Base-by-base conservation (phyloP, 208 protist genomes). In the Acanthamoeba royreba region DNA sequence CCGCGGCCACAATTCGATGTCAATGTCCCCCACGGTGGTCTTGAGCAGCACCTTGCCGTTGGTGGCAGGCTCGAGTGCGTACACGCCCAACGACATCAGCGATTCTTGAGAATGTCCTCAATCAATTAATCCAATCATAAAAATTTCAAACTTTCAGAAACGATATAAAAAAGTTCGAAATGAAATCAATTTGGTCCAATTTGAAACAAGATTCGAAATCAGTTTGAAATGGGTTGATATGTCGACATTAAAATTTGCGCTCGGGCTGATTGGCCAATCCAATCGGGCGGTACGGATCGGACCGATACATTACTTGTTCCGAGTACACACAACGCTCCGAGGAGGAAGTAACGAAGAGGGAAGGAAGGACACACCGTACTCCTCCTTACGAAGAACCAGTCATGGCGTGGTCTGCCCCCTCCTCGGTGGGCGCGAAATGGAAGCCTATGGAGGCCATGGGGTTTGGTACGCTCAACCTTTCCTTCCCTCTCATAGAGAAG, bases 1-100 rank as follows among this genome's bases (percentile, higher is more conserved):
- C 46, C 97, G 97, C 9, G 81, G 13, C 97, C 97, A 98, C 19
- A 98, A 74, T 66, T 98, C 97, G n/a, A 98, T 95, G 17, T 97
- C 97, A 19, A 98, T 74, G 47, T 96, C 95, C 8, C 97, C 97
- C 45, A 95, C 66, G 22, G 74, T 96, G 2, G 97, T 98, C 52
- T 96, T 86, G n/a, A 98, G 83, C n/a, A 97, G 35, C 43, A 98
- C 96, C 81, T 98, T 98, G 45, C 96, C 97, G 46, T 72, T 96
- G 7, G 97, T 97, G 8, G 86, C 53, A 43, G 97, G 97, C 93
- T 97, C 96, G 15, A 83, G 38, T 1, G 96, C 87, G 52, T 97
- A 97, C 38, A 93, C 63, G 19, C 66, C 58, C 85, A 74, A 31
- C 85, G 58, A 74, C 58, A 63, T 74, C 40, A n/a, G n/a, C n/a